Percentiles rank a stretch among this genome's conserved stretches.
Conservation (phyloP, 2,329 filamentous ascomycete genomes). For the Stachybotrys echinatus region DNA sequence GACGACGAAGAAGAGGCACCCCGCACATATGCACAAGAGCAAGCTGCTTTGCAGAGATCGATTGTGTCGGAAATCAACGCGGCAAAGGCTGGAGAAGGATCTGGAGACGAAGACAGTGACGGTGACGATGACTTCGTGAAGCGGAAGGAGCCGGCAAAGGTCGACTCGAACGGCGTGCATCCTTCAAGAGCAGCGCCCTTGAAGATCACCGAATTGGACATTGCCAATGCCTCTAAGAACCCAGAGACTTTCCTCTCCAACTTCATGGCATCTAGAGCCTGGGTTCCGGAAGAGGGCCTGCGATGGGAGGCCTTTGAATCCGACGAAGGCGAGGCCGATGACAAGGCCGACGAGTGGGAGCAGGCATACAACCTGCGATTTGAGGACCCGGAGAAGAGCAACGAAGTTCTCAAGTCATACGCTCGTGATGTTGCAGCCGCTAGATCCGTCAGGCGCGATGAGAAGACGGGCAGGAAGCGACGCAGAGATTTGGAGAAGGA, state of each 20-base stretch:
- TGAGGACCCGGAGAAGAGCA: constrained; percentile 82
- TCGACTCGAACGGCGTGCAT: constrained; percentile 43
- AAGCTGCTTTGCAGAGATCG: constrained; percentile 72
- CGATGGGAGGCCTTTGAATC: constrained; percentile 83
- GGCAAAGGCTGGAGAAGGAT: constrained; percentile 37
- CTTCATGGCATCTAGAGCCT: constrained; percentile 87
- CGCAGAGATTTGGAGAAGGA: constrained; percentile 73
- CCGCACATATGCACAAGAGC: constrained; percentile 81
- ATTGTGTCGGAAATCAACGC: constrained; percentile 79
- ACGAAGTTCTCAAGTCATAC: constrained; percentile 83
- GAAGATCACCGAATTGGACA: constrained; percentile 54
- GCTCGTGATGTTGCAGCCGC: constrained; percentile 78
- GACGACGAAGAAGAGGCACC: constrained; percentile 53
- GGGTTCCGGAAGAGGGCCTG: constrained; percentile 65
- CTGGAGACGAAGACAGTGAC: constrained; percentile 44
- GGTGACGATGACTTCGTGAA: constrained; percentile 70
- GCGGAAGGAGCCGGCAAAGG: constrained; percentile 53
- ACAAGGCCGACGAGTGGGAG: constrained; percentile 81
- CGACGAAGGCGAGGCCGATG: constrained; percentile 78
- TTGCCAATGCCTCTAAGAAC: constrained; percentile 76
- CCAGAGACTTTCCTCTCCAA: constrained; percentile 92
- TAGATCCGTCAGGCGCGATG: constrained; percentile 81
- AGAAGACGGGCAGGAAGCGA: constrained; percentile 70
- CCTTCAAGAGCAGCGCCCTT: constrained; percentile 45
- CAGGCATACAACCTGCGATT: constrained; percentile 94